These are phyloP conservation scores for Suzukiozyma palmioleophila DNA, from an alignment of 1,139 yeast genomes.

Conservation along the genomic window DNA sequence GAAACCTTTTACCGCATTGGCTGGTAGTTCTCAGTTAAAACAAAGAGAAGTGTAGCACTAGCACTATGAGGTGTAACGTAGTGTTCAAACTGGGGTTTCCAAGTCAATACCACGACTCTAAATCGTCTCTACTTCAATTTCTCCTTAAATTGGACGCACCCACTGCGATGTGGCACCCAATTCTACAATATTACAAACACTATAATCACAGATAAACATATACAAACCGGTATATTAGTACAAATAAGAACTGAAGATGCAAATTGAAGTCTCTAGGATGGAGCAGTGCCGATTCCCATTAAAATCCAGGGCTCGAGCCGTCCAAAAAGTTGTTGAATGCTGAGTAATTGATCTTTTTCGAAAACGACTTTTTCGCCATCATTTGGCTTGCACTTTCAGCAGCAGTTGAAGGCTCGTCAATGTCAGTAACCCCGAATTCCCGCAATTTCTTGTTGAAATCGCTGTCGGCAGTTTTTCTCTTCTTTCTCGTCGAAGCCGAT, in stretches of 20 bases:
- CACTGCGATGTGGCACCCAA: too few species aligned
- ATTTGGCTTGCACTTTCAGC: conserved; percentile 73
- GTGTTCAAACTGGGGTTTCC: too few species aligned
- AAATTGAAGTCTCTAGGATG: neutral
- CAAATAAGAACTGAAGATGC: neutral
- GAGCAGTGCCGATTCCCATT: neutral
- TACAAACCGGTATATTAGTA: neutral
- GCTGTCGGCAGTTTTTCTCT: conserved; percentile 26
- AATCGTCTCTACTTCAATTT: too few species aligned
- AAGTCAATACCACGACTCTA: too few species aligned
- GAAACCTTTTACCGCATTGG: too few species aligned
- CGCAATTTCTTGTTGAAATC: conserved; percentile 32
- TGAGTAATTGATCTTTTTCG: conserved; percentile 78
- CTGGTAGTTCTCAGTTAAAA: too few species aligned
- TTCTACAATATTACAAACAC: too few species aligned
- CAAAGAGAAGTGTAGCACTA: too few species aligned
- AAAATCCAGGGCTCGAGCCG: conserved; percentile 1
- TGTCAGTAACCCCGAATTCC: conserved; percentile 38
- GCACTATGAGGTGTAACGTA: too few species aligned
- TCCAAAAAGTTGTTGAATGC: conserved; percentile 3
- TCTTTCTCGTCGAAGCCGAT: conserved; percentile 40
- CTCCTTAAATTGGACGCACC: too few species aligned
- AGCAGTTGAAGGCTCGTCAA: conserved; percentile 49
- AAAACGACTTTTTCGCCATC: conserved; percentile 65
- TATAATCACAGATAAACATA: too few species aligned